Conservation (phyloP, 2,329 filamentous ascomycete species). For the Knoxdaviesia proteae region DNA sequence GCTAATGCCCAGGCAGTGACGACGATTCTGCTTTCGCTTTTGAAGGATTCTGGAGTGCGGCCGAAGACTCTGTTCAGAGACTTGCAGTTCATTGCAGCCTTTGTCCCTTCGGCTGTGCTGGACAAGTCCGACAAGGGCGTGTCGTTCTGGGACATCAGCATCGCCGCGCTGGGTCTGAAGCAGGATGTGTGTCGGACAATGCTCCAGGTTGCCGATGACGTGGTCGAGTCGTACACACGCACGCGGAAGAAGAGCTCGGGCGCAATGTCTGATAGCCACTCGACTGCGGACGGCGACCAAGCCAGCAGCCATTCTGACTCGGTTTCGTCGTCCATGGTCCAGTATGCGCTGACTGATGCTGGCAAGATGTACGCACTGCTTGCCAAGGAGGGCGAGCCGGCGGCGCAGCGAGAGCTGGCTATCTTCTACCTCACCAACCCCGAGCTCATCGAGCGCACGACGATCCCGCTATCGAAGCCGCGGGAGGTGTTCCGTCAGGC, state of each 20-base stretch:
- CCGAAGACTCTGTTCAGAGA: conserved; percentile 67
- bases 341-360: conserved; percentile 58
- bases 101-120: conserved; percentile 37
- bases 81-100: conserved; percentile 51
- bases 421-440: conserved; percentile 87
- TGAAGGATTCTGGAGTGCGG: conserved; percentile 46
- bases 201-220: conserved; percentile 40
- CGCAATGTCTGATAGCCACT: conserved; percentile 6
- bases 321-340: conserved; percentile 26
- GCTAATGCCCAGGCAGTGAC: conserved; percentile 44
- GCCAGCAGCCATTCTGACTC: conserved; percentile 7
- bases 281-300: conserved; percentile 18
- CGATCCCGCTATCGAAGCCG: conserved; percentile 64
- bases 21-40: conserved; percentile 43
- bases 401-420: conserved; percentile 79
- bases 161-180: conserved; percentile 76
- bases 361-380: conserved; percentile 83
- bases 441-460: conserved; percentile 60
- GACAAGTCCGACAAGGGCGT: conserved; percentile 46
- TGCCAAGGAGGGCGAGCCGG: conserved; percentile 74
- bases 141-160: conserved; percentile 75
- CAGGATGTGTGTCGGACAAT: conserved; percentile 67
- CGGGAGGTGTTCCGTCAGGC: conserved; percentile 80
- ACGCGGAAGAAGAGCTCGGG: conserved; percentile 15
- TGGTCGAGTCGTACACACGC: conserved; percentile 41